A percentile compares a stretch with the other conserved stretches of the same genome.
Evolutionary conservation across 768 basidiomycete species (phyloP).

Genomic region (Naematelia encephala): DNA sequence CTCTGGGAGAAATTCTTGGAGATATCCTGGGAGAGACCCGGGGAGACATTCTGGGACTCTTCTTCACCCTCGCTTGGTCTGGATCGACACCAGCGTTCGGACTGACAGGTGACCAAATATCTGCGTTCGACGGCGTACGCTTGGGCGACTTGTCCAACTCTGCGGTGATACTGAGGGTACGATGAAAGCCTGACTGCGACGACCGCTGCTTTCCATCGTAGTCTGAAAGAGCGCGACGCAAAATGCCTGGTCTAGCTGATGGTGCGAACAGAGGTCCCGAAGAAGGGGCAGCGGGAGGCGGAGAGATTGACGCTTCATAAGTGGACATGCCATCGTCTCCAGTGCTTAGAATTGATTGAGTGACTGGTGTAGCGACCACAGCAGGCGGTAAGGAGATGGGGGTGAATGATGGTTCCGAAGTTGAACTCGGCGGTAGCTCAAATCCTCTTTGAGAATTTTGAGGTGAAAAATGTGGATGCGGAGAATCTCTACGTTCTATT

Average conservation of each 20-base stretch:
- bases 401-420: constrained; percentile 10
- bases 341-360: background rate
- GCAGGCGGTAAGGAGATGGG: constrained; percentile 24
- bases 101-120: constrained; percentile 11
- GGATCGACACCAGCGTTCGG: constrained; percentile 7
- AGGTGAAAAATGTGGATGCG: background rate
- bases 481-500: background rate
- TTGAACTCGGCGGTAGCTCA: background rate
- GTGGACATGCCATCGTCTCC: constrained; percentile 3
- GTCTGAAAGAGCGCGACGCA: constrained; percentile 38
- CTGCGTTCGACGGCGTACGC: constrained; percentile 14
- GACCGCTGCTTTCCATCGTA: constrained; percentile 22
- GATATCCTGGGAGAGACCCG: constrained; percentile 1
- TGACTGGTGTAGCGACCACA: background rate
- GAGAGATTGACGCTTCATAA: background rate
- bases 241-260: constrained; percentile 25
- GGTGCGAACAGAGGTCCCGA: constrained; percentile 27
- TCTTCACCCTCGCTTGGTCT: constrained; percentile 9
- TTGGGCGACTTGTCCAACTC: constrained; percentile 29
- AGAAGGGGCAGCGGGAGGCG: constrained; percentile 2
- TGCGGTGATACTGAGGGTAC: constrained; percentile 20
- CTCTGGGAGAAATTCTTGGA: background rate
- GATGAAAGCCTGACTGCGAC: constrained; percentile 13
- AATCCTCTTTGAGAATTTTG: background rate
- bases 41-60: constrained; percentile 26